Evolutionary conservation across 2,329 filamentous ascomycete genomes (phyloP), one percentile per base, ranked within the genome.

Genomic region (Aureobasidium sp.): DNA sequence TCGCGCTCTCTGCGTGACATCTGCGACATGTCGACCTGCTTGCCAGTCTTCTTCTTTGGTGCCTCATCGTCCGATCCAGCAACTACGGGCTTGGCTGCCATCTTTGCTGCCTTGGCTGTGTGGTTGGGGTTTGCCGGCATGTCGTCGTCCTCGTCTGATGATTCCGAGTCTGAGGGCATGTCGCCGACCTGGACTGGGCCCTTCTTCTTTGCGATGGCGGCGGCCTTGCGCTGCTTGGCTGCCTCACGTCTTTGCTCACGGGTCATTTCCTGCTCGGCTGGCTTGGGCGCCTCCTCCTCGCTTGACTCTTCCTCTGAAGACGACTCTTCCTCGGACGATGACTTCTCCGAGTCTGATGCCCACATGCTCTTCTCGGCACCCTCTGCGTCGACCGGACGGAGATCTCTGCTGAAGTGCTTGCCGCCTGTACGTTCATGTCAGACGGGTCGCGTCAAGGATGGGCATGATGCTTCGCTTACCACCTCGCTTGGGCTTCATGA

Each of bases 111-210:
- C 56, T 81, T 80, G 57, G 76, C 75, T 17, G 79, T 81, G 66
- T 95, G 90, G 73, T 96, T 96, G 16, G 91, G 90, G 73, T 96
- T 96, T 57, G 86, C 87, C 53, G 88, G 90, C 80, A 88, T 84
- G 57, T 80, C 79, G 57, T 80, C 79, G 19, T 72, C 72, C 32
- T 78, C 76, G 12, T 79, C 77, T n/a, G 75, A 77, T 29, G 81
- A 78, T 42, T 81, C 79, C 16, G 79, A 79, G 4, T 80, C 86
- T 4, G 88, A 79, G 3, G 90, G 91, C 60, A 97, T 70, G 66
- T 97, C 91, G 62, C 91, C 91, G 7, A 90, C 86, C 64, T 89
- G 84, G 24, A 90, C 84, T 27, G 79, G 74, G 55, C 81, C 81
- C 57, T 81, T 78, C 68, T 84, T 85, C 66, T 79, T 84, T 52